Evolutionary conservation across 306 rosid genomes (phyloP).

Genomic region (Albizia julibrissin): DNA sequence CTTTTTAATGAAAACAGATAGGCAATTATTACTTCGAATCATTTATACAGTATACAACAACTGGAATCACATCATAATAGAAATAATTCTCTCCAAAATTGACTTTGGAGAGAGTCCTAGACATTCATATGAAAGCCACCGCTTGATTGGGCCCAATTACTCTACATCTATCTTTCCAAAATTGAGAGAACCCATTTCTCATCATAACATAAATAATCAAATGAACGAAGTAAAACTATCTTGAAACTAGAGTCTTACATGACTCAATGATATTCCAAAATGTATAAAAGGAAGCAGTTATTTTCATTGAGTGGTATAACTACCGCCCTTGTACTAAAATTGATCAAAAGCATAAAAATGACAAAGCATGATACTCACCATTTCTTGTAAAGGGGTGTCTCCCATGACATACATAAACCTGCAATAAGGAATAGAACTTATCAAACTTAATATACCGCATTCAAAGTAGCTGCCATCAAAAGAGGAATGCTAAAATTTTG

Average conservation of each 20-base stretch:
- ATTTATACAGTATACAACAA: neutral
- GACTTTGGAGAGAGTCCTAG: neutral
- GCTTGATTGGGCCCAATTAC: neutral
- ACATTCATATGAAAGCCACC: neutral
- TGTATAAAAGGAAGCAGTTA: neutral
- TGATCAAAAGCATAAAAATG: neutral
- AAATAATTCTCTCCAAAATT: neutral
- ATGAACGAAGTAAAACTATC: constrained; percentile 4
- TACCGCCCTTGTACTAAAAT: neutral
- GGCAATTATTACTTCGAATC: neutral
- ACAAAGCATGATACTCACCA: constrained; percentile 59
- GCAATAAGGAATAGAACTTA: constrained; percentile 37
- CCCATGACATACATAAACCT: constrained; percentile 92
- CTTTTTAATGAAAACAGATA: neutral
- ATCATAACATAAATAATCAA: neutral
- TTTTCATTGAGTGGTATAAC: neutral
- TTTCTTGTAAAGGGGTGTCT: constrained; percentile 70
- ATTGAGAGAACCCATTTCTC: neutral
- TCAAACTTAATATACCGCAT: constrained; percentile 18
- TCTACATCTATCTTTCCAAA: neutral
- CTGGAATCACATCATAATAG: neutral
- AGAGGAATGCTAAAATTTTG: constrained; percentile 2
- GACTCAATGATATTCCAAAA: neutral
- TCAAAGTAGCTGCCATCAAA: constrained; percentile 23
- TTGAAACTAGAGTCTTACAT: neutral